These are phyloP conservation scores for Stachybotrys echinatus DNA, from an alignment of 2,329 filamentous ascomycete genomes.

Conservation along the genomic window DNA sequence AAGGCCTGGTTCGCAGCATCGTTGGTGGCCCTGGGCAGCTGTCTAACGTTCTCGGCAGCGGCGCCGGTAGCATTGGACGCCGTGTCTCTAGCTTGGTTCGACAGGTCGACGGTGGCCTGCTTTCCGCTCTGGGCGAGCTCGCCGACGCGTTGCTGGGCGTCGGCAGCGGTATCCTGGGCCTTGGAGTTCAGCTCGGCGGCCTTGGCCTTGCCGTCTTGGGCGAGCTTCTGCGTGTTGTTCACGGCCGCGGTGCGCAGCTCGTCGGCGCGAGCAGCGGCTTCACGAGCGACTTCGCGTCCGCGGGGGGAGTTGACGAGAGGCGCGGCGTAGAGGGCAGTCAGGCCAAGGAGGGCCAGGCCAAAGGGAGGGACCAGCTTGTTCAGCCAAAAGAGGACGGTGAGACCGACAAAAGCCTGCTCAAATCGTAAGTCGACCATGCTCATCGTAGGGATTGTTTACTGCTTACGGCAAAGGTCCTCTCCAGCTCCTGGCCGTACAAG, in stretches of 20 bases:
- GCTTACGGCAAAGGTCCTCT: constrained; percentile 11
- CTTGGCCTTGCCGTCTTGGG: constrained; percentile 8
- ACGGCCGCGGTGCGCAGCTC: constrained; percentile 8
- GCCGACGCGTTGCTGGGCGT: neutral
- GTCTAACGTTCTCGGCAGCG: neutral
- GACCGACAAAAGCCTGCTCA: constrained; percentile 4
- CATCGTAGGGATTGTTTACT: rapidly evolving
- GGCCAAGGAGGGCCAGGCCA: constrained; percentile 7
- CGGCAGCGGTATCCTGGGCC: constrained; percentile 4
- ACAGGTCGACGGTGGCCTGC: constrained; percentile 6
- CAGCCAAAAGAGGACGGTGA: constrained; percentile 7
- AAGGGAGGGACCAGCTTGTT: constrained; percentile 11
- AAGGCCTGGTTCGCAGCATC: neutral
- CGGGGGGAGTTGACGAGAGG: constrained; percentile 10
- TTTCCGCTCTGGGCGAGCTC: constrained; percentile 4
- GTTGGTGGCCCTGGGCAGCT: neutral
- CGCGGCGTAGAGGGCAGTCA: constrained; percentile 8
- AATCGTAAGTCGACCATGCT: neutral
- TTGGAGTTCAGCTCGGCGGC: constrained; percentile 8
- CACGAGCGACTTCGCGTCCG: constrained; percentile 6
- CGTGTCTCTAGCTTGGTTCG: neutral
- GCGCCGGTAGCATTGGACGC: neutral
- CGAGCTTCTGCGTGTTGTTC: constrained; percentile 8
- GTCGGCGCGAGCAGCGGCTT: constrained; percentile 7
- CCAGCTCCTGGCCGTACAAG: constrained; percentile 8